Base-by-base conservation (phyloP, 495 filamentous ascomycete species). In the Evernia prunastri region DNA sequence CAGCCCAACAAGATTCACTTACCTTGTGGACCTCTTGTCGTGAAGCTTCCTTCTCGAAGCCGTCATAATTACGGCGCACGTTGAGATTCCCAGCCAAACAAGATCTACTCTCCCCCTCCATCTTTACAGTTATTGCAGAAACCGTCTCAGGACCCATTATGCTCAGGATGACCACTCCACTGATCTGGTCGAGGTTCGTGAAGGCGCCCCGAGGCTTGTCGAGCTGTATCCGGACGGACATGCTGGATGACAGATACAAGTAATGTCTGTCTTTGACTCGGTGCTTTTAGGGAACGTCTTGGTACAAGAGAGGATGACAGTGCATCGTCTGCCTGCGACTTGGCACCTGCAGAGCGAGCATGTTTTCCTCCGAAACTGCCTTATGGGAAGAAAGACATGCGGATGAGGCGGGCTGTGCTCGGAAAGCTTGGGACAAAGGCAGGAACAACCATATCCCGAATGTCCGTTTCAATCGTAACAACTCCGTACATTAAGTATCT, bases 161-260 rank as follows among this genome's bases (percentile, higher is more conserved):
- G 23, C 77, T 73, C 58, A 98, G 74, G 17, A 92, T 72, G 27
- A 96, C 82, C 58, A 75, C 83, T 29, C 88, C 88, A 2, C 80
- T 82, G 35, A 98, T 82, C 64, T 85, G 78, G 74, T 98, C 94
- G 61, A 96, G 82, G 70, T 97, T 97, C 63, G 94, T 96, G 74
- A 89, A 96, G 75, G 89, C 87, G 57, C 82, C 77, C 65, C 87
- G 86, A 31, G 80, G 83, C 56, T 86, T 83, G 67, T 96, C 90
- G 63, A 97, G 82, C 63, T 84, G 75, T 73, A 96, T 86, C 60
- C 83, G 81, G 67, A 91, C 89, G 40, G 87, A 87, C 91, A 96
- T 96, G 68, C 73, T 76, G 67, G 53, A 23, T 3, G 12, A 33
- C 7, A 23, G 53, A 45, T 31, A 20, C 23, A 43, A 51, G 8